A percentile compares a stretch with the other conserved stretches of the same genome.
phyloP scores from a whole-genome alignment of 768 basidiomycete species.

The Phylloporus sp. region DNA sequence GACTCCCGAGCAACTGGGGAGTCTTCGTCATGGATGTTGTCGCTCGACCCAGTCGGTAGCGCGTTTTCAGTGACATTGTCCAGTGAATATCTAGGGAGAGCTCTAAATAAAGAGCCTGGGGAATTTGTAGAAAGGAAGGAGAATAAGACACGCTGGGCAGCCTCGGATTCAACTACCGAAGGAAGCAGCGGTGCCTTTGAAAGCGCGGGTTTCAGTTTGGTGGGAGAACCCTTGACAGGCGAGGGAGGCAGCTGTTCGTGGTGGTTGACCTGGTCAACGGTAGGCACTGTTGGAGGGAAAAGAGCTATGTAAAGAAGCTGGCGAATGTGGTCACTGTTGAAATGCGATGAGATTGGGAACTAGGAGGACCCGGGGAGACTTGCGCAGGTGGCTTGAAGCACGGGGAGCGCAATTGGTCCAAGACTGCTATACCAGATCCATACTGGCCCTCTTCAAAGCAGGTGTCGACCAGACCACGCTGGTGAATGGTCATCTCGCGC shows the following conservation, averaged over 20 bases:
- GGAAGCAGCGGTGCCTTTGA: slow-evolving; percentile 40
- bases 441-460: slow-evolving; percentile 78
- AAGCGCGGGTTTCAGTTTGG: slow-evolving; percentile 43
- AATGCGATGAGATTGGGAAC: slow-evolving; percentile 11
- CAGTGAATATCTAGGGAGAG: slow-evolving; percentile 49
- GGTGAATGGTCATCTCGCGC: slow-evolving; percentile 44
- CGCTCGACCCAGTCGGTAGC: neutral
- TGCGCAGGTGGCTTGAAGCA: slow-evolving; percentile 57
- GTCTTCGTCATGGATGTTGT: slow-evolving; percentile 42
- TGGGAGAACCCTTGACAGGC: slow-evolving; percentile 43
- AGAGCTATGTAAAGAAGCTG: slow-evolving; percentile 71
- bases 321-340: slow-evolving; percentile 54
- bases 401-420: slow-evolving; percentile 60
- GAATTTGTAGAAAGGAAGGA: slow-evolving; percentile 56
- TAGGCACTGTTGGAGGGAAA: slow-evolving; percentile 42
- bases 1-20: slow-evolving; percentile 57
- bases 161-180: slow-evolving; percentile 42
- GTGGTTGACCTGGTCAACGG: slow-evolving; percentile 14
- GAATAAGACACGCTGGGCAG: slow-evolving; percentile 51
- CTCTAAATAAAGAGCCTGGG: slow-evolving; percentile 48
- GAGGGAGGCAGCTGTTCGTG: slow-evolving; percentile 26
- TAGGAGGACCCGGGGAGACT: slow-evolving; percentile 25
- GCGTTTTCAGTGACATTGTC: slow-evolving; percentile 6
- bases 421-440: slow-evolving; percentile 57
- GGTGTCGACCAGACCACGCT: slow-evolving; percentile 60